Evolutionary conservation across 352 stramenopile species (phyloP).

Genomic region (Halophytophthora batemanensis): DNA sequence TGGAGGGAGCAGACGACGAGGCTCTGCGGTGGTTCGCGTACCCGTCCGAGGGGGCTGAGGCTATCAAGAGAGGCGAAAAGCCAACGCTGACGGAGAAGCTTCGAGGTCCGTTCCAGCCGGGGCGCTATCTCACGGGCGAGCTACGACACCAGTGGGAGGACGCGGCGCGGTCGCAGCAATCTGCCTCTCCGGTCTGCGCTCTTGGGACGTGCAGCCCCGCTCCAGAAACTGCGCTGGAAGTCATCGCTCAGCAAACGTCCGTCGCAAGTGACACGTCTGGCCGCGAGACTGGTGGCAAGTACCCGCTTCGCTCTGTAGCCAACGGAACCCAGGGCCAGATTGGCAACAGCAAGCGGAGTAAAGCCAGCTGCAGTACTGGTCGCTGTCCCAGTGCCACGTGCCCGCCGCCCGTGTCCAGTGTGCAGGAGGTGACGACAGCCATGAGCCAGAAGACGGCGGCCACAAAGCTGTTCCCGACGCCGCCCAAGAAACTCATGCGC

Average conservation of each 20-base stretch:
- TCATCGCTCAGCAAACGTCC: conserved; percentile 16
- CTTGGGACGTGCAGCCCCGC: conserved; percentile 15
- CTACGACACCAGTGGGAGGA: conserved; percentile 50
- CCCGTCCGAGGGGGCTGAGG: conserved; percentile 81
- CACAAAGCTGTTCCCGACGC: conserved; percentile 58
- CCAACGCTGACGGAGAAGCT: conserved; percentile 46
- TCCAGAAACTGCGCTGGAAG: conserved; percentile 7
- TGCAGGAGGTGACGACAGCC: conserved; percentile 36
- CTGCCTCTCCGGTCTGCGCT: conserved; percentile 10
- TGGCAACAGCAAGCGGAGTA: neutral
- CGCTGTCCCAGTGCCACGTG: conserved; percentile 19
- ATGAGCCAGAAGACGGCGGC: conserved; percentile 47
- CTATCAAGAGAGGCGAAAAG: conserved; percentile 78
- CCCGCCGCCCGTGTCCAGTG: conserved; percentile 13
- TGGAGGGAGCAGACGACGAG: conserved; percentile 46
- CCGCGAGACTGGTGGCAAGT: conserved; percentile 45
- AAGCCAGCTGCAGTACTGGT: conserved; percentile 14
- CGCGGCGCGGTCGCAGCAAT: neutral
- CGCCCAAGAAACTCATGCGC: conserved; percentile 76
- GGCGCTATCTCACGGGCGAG: conserved; percentile 37
- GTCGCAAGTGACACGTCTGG: conserved; percentile 12
- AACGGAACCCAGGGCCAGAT: conserved; percentile 7
- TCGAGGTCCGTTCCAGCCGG: conserved; percentile 46
- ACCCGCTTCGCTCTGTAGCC: conserved; percentile 37
- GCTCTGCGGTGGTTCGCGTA: conserved; percentile 76